Evolutionary conservation across 169 alveolate genomes (phyloP).

Genomic region (Besnoitia besnoiti): DNA sequence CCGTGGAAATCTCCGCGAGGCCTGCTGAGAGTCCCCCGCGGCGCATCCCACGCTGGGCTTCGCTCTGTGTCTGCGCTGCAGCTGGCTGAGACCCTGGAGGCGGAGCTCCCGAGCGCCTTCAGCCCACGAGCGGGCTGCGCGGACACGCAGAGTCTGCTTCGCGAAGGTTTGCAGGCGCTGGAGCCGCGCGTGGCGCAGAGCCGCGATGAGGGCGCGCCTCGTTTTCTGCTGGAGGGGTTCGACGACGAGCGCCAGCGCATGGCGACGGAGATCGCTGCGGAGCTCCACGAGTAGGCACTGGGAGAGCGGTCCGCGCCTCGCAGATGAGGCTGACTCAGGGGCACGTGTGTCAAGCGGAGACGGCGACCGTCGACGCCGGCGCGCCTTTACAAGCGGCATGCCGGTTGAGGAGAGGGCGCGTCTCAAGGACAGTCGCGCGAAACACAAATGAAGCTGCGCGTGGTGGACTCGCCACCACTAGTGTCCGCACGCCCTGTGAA

Average conservation of each 20-base stretch:
- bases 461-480: no score
- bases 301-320: no score
- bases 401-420: no score
- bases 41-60: no score
- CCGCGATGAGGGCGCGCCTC: background rate
- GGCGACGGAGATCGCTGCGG: background rate
- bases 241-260: background rate
- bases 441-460: no score
- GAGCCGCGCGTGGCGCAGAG: background rate
- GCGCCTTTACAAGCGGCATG: no score
- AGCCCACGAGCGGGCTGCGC: background rate
- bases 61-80: background rate
- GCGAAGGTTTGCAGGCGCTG: background rate
- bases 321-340: no score
- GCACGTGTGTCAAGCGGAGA: no score
- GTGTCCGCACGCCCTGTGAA: no score
- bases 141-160: background rate
- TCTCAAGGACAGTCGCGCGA: no score
- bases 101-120: background rate
- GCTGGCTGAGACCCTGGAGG: background rate
- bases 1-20: background rate
- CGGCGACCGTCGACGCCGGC: no score
- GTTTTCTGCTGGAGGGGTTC: background rate
- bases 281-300: background rate
- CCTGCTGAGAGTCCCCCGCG: no score